phyloP scores from a whole-genome alignment of 208 protist species.

The Leishmania amazonensis region DNA sequence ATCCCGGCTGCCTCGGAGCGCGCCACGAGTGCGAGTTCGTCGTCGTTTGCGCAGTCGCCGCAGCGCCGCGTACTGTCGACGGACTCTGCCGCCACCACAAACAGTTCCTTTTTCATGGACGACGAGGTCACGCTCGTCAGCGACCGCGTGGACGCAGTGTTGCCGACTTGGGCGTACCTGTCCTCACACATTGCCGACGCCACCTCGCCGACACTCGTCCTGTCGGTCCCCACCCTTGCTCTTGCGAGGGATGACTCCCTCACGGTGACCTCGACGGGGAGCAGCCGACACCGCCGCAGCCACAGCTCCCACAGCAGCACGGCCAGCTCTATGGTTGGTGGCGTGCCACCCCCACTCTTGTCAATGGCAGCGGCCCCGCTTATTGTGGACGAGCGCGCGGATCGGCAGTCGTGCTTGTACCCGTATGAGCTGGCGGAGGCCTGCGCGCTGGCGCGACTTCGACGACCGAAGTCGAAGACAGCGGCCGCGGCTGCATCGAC shows the following conservation, averaged over 20 bases:
- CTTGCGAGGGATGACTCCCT: neutral
- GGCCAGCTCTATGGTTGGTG: conserved; percentile 9
- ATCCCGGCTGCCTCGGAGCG: neutral
- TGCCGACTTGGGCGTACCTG: conserved; percentile 32
- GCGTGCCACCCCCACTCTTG: neutral
- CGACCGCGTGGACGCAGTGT: conserved; percentile 30
- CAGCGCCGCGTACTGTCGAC: neutral
- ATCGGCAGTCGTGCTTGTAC: conserved; percentile 25
- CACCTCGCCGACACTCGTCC: neutral
- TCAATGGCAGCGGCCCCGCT: neutral
- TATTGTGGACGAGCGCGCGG: conserved; percentile 3
- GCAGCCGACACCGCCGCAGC: neutral
- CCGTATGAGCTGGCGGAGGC: conserved; percentile 30
- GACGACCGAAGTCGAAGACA: neutral
- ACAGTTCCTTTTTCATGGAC: neutral
- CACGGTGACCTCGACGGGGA: neutral
- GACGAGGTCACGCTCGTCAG: conserved; percentile 24
- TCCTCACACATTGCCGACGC: conserved; percentile 25
- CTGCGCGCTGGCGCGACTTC: conserved; percentile 22
- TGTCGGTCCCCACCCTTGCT: neutral
- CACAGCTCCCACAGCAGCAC: conserved; percentile 15
- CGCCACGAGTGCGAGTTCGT: neutral
- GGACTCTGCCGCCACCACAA: conserved; percentile 1
- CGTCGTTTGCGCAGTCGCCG: neutral
- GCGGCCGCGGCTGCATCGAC: neutral